Evolutionary conservation across 306 rosid genomes (phyloP).

Genomic region (Datisca glomerata): DNA sequence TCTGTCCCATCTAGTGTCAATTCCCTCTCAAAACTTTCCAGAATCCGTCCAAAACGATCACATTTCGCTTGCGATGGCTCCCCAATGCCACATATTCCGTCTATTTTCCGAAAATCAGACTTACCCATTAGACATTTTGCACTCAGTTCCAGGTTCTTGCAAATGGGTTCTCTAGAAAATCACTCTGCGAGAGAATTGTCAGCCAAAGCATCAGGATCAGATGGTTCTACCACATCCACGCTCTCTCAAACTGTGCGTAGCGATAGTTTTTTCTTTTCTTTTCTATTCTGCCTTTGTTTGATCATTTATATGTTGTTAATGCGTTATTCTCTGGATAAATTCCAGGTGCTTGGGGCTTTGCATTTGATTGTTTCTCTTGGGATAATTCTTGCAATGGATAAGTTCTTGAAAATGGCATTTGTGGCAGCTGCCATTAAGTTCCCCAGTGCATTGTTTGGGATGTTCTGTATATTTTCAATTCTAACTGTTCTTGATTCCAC

Average conservation of each 20-base stretch:
- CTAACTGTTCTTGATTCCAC: conserved; percentile 54
- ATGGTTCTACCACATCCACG: conserved; percentile 35
- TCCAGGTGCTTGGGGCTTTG: conserved; percentile 40
- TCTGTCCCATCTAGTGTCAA: neutral
- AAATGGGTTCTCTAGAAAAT: conserved; percentile 23
- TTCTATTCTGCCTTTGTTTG: neutral
- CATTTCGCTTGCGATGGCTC: conserved; percentile 20
- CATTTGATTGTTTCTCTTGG: conserved; percentile 76
- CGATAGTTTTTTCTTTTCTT: neutral
- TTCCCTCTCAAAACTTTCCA: conserved; percentile 4
- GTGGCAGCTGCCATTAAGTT: conserved; percentile 70
- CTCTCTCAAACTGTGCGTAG: conserved; percentile 36
- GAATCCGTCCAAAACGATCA: conserved; percentile 8
- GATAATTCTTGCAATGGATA: conserved; percentile 46
- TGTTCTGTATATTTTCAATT: conserved; percentile 85
- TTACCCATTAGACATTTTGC: conserved; percentile 2
- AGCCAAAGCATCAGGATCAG: conserved; percentile 32
- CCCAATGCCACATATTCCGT: conserved; percentile 2
- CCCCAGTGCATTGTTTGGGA: conserved; percentile 91
- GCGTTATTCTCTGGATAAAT: neutral
- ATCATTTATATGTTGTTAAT: neutral
- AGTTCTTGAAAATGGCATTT: conserved; percentile 52
- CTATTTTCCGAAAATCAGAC: conserved; percentile 8
- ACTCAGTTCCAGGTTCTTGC: conserved; percentile 21
- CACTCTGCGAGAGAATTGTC: conserved; percentile 14